A percentile compares a stretch with the other conserved stretches of the same genome.
Evolutionary conservation across 139 green algal genomes (phyloP).

Genomic region (Trebouxia sp.): DNA sequence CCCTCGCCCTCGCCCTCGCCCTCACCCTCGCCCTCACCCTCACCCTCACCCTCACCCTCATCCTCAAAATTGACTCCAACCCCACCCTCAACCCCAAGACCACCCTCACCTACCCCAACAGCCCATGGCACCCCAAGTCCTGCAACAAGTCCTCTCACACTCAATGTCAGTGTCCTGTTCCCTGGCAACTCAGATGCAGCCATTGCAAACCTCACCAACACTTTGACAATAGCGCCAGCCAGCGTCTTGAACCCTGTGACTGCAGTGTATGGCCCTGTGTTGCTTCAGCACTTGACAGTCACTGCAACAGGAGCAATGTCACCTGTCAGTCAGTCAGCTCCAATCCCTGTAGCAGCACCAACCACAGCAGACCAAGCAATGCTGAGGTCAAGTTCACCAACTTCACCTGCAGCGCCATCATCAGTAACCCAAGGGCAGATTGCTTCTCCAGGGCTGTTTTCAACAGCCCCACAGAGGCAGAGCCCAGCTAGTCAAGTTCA

Average conservation of each 20-base stretch:
- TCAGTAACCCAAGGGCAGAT: too few relatives aligned
- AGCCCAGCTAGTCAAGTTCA: not conserved
- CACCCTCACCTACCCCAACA: not conserved
- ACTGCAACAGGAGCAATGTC: too few relatives aligned
- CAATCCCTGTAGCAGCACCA: too few relatives aligned
- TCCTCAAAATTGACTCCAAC: not conserved
- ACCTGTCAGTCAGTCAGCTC: too few relatives aligned
- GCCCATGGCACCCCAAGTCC: not conserved
- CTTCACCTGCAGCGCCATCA: not conserved
- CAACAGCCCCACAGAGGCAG: too few relatives aligned
- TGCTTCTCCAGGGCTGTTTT: too few relatives aligned
- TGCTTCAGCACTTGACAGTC: not conserved
- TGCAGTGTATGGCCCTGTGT: not conserved
- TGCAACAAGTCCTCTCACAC: not conserved
- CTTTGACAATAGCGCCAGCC: not conserved
- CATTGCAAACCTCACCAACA: not conserved
- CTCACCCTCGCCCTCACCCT: not conserved
- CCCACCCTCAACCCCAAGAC: not conserved
- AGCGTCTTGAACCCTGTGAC: not conserved
- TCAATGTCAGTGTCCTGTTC: not conserved
- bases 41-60: not conserved
- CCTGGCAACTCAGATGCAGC: not conserved
- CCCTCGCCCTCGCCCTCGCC: not conserved
- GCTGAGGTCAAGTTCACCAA: too few relatives aligned
- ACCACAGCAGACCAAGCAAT: too few relatives aligned